Evolutionary conservation across 169 alveolate species (phyloP), one percentile per base, ranked within the genome.

Genomic region (Theileria equi): DNA sequence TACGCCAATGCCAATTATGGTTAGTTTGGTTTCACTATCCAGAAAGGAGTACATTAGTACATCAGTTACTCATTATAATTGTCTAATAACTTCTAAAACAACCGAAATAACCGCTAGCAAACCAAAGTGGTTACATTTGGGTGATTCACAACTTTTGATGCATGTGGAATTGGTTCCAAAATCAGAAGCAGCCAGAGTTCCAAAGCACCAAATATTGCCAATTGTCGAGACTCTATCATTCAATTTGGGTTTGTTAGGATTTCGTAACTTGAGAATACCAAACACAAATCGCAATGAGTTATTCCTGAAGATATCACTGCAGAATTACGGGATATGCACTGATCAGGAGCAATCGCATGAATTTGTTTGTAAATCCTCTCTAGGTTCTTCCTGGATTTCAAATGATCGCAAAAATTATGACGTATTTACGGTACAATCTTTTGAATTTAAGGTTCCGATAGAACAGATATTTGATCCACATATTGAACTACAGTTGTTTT

Each of bases 381-480:
- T 70, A 62, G 80, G 53, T 57, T 82, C 44, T 65, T 88, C 89
- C 77, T 80, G 83, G 81, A 84, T 69, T 41, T 84, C 89, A 23
- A 88, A 84, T 44, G 84, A 87, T 28, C 82, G 78, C 34, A 85
- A 83, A 50, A 90, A 90, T 66, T 81, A 86, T 36, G 96, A 93
- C 83, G 81, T 93, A 66, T 90, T 91, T 38, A 77, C 89, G 23
- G 89, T 88, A 29, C 89, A 71, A 31, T 36, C 84, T 28, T 43
- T 88, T 21, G 84, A 86, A 11, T 81, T 91, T 43, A 85, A 87
- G 80, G 55, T 89, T 32, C 97, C 97, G 13, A 63, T 85, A 21
- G 94, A 90, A 43, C 94, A 94, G 5, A 58, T 93, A 17, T 91
- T 64, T 68, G 95, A 93, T 71, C 96, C 97, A 6, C 84, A 59